phyloP scores from a whole-genome alignment of 2,329 filamentous ascomycete species.

The Dryadomyces sulphureus region DNA sequence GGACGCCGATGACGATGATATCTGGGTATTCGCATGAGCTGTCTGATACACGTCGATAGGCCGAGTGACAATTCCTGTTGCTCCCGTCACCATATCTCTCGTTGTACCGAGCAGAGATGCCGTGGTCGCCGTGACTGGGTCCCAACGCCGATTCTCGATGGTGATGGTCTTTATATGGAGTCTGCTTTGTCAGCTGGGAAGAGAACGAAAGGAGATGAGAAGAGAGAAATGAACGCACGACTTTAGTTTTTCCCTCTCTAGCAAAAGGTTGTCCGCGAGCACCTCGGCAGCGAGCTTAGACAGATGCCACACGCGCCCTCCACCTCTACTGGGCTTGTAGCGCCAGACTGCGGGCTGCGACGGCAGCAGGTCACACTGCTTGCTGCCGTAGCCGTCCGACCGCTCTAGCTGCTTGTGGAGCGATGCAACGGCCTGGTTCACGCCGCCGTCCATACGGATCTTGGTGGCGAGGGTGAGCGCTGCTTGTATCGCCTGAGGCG shows the following conservation, averaged over 20 bases:
- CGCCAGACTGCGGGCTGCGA: conserved; percentile 38
- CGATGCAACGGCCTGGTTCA: conserved; percentile 22
- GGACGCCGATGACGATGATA: not conserved
- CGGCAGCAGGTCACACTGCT: conserved; percentile 21
- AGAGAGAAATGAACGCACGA: conserved; percentile 15
- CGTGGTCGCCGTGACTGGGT: conserved; percentile 67
- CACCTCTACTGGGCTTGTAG: conserved; percentile 18
- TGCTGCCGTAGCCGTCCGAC: conserved; percentile 15
- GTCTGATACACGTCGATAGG: not conserved
- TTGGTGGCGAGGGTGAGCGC: conserved; percentile 5
- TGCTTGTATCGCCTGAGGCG: not conserved
- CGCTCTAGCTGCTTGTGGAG: conserved; percentile 22
- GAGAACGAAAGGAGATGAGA: not conserved
- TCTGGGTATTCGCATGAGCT: not conserved
- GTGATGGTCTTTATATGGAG: not conserved
- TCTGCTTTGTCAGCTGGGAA: not conserved
- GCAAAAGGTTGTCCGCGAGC: conserved; percentile 33
- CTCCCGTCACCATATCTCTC: conserved; percentile 57
- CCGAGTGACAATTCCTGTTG: not conserved
- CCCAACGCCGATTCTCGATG: conserved; percentile 34
- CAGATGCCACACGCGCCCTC: conserved; percentile 19
- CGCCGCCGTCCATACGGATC: conserved; percentile 22
- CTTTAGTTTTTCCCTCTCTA: conserved; percentile 32
- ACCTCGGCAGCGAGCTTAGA: conserved; percentile 38
- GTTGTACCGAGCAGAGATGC: conserved; percentile 66